A percentile compares a stretch with the other conserved stretches of the same genome.
phyloP scores from a whole-genome alignment of 192 early-diverging fungal genomes.

The Tieghemiomyces parasiticus region DNA sequence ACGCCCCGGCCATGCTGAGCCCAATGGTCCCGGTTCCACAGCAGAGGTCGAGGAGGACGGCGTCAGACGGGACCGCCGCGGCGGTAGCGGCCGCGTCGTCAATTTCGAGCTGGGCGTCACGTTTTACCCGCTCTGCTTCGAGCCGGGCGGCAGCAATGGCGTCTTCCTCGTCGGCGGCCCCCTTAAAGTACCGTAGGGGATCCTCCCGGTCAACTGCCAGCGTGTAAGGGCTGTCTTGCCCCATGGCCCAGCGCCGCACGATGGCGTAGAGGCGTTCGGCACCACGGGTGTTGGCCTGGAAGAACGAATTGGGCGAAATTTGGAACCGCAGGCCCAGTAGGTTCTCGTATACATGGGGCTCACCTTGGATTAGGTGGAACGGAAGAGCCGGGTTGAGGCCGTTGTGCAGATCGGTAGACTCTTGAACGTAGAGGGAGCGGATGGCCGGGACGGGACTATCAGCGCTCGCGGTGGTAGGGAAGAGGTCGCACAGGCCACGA shows the following conservation, averaged over 20 bases:
- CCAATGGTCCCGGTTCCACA: constrained; percentile 82
- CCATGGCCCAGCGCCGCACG: constrained; percentile 30
- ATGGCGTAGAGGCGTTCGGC: constrained; percentile 47
- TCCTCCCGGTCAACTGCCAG: too few species aligned
- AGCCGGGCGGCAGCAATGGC: constrained; percentile 8
- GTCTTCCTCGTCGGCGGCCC: not conserved
- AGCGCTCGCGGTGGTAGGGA: too few species aligned
- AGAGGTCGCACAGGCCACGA: too few species aligned
- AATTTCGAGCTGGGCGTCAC: too few species aligned
- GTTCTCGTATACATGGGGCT: constrained; percentile 42
- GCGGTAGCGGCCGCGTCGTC: constrained; percentile 21
- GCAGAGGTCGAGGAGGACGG: constrained; percentile 54
- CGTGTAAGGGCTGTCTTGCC: not conserved
- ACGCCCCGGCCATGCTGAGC: constrained; percentile 43
- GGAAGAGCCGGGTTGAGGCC: constrained; percentile 35
- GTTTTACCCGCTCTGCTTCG: too few species aligned
- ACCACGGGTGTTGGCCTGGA: constrained; percentile 62
- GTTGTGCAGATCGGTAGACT: constrained; percentile 30
- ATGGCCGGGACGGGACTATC: constrained; percentile 16
- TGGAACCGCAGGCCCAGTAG: constrained; percentile 39
- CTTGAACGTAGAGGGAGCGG: constrained; percentile 37
- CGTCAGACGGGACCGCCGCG: constrained; percentile 14
- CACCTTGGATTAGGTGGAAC: constrained; percentile 31
- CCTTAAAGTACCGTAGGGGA: too few species aligned
- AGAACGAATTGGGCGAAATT: constrained; percentile 59